Base-by-base conservation (phyloP, 2,329 filamentous ascomycete species). In the Raffaelea arxii region DNA sequence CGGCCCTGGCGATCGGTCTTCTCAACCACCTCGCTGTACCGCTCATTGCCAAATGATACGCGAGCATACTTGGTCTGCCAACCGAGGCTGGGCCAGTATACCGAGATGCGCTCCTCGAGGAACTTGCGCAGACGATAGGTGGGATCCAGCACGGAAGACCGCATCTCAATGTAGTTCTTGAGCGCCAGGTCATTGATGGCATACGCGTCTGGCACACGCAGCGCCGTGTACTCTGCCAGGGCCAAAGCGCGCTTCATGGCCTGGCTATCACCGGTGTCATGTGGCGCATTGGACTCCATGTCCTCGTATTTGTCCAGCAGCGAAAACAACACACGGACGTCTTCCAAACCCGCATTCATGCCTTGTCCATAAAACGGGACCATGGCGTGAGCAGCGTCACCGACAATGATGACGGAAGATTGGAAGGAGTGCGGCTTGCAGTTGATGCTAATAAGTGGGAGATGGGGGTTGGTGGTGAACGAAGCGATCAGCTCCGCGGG, bases 301-400 rank as follows among this genome's bases (percentile, higher is more conserved):
- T 65, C 61, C 2, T 72, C 67, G 54, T 89, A 72, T 54, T 78
- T 76, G 64, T 96, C 90, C 1, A 97, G 71, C 38, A 84, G 73
- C 1, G 82, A 78, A 64, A 95, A 98, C 1, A 98, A 76, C 5
- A 94, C 81, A 7, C 85, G 81, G 12, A 98, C 89, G 57, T 96
- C 91, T 67, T 98, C 92, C 37, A 98, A 78, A 1, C 92, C 92
- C 0, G 92, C 86, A 59, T 98, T 98, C 82, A 98, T 94, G 32
- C 92, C 92, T 63, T 98, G 92, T 0, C 92, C 92, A 63, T 97
- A 98, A 65, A 98, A 98, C 0, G 92, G 92, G 0, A 98, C 89
- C 82, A 98, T 96, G 48, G 94, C 92, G 62, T 98, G 92, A 0
- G 92, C 90, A 7, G 92, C 89, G 61, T 98, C 92, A 49, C 92